Evolutionary conservation across 2,329 filamentous ascomycete genomes (phyloP), one percentile per base, ranked within the genome.

Genomic region (Cladosporium cucumerinum): DNA sequence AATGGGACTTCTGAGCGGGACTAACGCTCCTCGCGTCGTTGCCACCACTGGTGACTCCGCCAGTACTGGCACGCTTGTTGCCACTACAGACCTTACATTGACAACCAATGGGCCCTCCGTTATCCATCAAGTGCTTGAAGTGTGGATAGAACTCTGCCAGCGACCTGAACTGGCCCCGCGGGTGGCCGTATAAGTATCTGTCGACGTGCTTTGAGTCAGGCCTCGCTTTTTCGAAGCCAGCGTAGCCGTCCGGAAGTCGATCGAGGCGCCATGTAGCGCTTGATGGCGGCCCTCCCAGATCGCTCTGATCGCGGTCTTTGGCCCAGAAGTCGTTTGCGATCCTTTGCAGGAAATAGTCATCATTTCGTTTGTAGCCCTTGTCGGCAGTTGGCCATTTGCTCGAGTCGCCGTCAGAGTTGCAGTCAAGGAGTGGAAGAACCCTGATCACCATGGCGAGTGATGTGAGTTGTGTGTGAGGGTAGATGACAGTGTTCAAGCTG

Each of bases 101-200:
- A 65, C 86, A 88, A 0, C 78, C 75, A 2, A 76, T 74, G 6
- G 71, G 73, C 49, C 74, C 73, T 0, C 77, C 78, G 2, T 69
- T 78, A 16, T 81, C 78, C 81, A 87, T 86, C 26, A 88, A 71
- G 71, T 82, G 79, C 59, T 80, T 75, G 71, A 88, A 87, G 66
- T 89, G 86, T 0, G 82, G 81, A 57, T 80, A 85, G 68, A 87
- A 87, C 4, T 81, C 75, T 23, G 79, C 79, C 0, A 82, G 79
- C 0, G 86, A 88, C 54, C 85, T 80, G 64, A 84, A 88, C 57
- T 76, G 76, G 8, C 80, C 80, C 8, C 75, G 73, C 0, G 84
- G 85, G 71, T 88, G 85, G 0, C 86, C 86, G 63, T 79, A 87
- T 0, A 88, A 74, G 63, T 84, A 86, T 58, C 81, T 80, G 71